phyloP scores from a whole-genome alignment of 2,329 filamentous ascomycete genomes.

The Zymoseptoria tritici region DNA sequence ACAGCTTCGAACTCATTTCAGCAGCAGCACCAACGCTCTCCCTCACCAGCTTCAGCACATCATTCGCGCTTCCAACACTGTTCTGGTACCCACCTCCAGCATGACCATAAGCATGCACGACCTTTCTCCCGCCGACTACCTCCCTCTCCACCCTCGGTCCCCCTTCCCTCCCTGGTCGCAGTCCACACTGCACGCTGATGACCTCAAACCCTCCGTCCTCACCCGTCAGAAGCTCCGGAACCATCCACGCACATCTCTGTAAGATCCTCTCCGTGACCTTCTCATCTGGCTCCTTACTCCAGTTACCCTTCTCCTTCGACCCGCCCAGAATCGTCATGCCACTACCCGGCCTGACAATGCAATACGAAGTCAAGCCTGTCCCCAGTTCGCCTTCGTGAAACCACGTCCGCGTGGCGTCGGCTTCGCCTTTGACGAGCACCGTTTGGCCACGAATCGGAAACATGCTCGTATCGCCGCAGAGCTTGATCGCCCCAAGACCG shows the following conservation, averaged over 20 bases:
- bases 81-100: conserved; percentile 38
- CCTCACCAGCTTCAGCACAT: conserved; percentile 22
- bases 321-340: conserved; percentile 40
- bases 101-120: conserved; percentile 45
- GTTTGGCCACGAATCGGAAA: conserved; percentile 42
- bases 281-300: conserved; percentile 27
- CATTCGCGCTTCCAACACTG: conserved; percentile 23
- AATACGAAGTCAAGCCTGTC: conserved; percentile 31
- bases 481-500: conserved; percentile 33
- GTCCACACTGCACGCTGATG: conserved; percentile 36
- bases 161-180: conserved; percentile 39
- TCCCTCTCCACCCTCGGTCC: conserved; percentile 39
- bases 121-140: conserved; percentile 23
- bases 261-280: conserved; percentile 32
- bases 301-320: conserved; percentile 36
- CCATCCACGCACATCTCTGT: conserved; percentile 28
- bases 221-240: conserved; percentile 30
- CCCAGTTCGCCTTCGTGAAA: conserved; percentile 18
- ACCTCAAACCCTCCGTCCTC: conserved; percentile 36
- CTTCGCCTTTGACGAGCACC: conserved; percentile 38
- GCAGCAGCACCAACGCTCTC: conserved; percentile 17
- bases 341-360: conserved; percentile 36
- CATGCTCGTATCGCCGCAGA: conserved; percentile 32
- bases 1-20: conserved; percentile 14
- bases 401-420: conserved; percentile 25